A percentile compares a stretch with the other conserved stretches of the same genome.
Evolutionary conservation across 2,329 filamentous ascomycete species (phyloP).

Genomic region (Ophiostoma pallidulum): DNA sequence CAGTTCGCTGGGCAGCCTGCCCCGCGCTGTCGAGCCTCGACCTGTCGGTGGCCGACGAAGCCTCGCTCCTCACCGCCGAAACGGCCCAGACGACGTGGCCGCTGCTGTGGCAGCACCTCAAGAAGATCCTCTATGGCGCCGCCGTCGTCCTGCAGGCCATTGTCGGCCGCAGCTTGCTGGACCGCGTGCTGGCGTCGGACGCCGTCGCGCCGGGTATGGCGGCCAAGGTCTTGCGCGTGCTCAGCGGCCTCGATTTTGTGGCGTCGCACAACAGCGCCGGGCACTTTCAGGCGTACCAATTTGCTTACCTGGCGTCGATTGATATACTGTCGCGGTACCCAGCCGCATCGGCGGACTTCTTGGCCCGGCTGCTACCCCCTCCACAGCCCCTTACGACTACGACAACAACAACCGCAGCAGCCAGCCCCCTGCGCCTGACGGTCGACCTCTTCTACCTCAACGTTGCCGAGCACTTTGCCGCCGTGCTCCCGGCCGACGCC

Average conservation of each 20-base stretch:
- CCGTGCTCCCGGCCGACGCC: conserved; percentile 54
- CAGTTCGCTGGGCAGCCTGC: conserved; percentile 64
- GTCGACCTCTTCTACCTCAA: conserved; percentile 81
- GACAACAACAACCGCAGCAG: conserved; percentile 4
- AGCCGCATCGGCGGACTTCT: conserved; percentile 53
- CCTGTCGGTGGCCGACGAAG: conserved; percentile 34
- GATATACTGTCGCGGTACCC: conserved; percentile 71
- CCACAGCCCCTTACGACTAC: conserved; percentile 23
- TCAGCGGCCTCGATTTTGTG: conserved; percentile 75
- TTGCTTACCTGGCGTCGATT: conserved; percentile 72
- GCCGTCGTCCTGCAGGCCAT: conserved; percentile 68
- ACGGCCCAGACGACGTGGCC: conserved; percentile 59
- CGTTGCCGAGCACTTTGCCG: conserved; percentile 71
- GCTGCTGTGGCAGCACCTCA: conserved; percentile 64
- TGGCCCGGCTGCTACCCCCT: conserved; percentile 49
- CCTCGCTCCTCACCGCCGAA: conserved; percentile 54
- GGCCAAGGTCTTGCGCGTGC: conserved; percentile 58
- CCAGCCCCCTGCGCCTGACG: conserved; percentile 52
- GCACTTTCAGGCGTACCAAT: conserved; percentile 74
- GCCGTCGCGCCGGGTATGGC: conserved; percentile 53
- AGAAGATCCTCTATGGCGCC: conserved; percentile 64
- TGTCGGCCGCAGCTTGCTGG: conserved; percentile 52
- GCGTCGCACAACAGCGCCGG: conserved; percentile 63
- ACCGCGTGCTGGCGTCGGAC: conserved; percentile 36
- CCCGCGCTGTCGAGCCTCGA: conserved; percentile 62